Base-by-base conservation (phyloP, 2,329 filamentous ascomycete genomes). In the Epichloe sylvatica region DNA sequence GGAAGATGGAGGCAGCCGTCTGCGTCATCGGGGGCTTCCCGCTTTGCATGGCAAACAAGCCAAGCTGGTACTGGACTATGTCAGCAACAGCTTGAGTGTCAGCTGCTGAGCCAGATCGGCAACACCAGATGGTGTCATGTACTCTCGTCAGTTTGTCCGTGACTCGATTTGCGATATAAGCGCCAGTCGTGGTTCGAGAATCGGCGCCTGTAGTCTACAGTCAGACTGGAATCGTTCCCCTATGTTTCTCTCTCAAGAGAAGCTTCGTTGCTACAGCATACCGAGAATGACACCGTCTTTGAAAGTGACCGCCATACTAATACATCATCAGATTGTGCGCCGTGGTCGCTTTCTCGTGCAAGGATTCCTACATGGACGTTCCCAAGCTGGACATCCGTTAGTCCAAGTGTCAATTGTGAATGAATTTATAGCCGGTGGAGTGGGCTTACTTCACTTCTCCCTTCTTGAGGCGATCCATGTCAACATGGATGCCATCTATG, bases 41-140 rank as follows among this genome's bases (percentile, higher is more conserved):
- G 68, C 95, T 95, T 60, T 80, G 80, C 71, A 94, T 86, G 55
- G 86, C 84, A 68, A 94, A 97, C 72, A 96, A 81, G 60, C 87
- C 86, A 47, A 98, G 78, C 67, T 98, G 87, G 69, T 97, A 96
- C 65, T 94, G 87, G 40, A 98, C 92, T 61, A 98, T 96, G 64
- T 98, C 92, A 52, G 92, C 92, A 45, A 98, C 89, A 46, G 92
- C 92, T 71, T 98, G 92, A 52, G 92, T 98, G 65, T 98, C 92
- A 58, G 92, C 92, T 34, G 92, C 92, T 25, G 92, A 98, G 47
- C 92, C 92, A 53, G 92, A 97, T 63, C 92, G 84, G 74, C 92
- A 98, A 75, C 92, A 98, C 92, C 92, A 98, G 70, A 98, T 97
- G 52, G 91, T 97, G 70, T 98, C 92, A 72, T 94, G 86, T 53